Evolutionary conservation across 495 filamentous ascomycete genomes (phyloP).

Genomic region (Annulohypoxylon maeteangense): DNA sequence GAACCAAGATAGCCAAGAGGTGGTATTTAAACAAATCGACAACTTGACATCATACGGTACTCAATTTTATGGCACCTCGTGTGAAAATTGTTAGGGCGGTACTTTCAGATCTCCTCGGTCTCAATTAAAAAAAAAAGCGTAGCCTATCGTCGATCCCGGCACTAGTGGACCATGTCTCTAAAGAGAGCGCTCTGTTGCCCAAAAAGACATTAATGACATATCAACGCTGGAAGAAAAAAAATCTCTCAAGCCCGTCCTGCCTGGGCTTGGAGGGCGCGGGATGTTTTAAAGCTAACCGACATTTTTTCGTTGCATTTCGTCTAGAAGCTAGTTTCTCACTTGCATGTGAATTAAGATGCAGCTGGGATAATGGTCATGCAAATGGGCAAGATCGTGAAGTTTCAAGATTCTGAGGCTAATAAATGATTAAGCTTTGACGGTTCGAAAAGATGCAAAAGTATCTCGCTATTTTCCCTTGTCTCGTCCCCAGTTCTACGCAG

Average conservation of each 20-base stretch:
- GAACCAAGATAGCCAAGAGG: constrained; percentile 10
- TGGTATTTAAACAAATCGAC: background rate
- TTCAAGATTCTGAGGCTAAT: constrained; percentile 10
- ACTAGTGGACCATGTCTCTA: constrained; percentile 28
- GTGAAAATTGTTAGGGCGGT: constrained; percentile 32
- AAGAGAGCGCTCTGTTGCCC: background rate
- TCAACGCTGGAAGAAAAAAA: constrained; percentile 10
- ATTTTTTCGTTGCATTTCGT: constrained; percentile 4
- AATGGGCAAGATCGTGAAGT: background rate
- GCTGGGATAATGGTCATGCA: background rate
- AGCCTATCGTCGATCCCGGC: constrained; percentile 32
- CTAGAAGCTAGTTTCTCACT: background rate
- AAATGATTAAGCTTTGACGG: constrained; percentile 20
- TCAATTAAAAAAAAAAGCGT: constrained; percentile 23
- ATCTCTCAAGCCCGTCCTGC: constrained; percentile 11
- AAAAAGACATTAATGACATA: constrained; percentile 17
- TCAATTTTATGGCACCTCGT: background rate
- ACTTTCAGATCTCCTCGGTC: constrained; percentile 7
- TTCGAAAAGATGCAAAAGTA: constrained; percentile 7
- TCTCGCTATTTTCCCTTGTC: constrained; percentile 4
- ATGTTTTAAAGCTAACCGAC: constrained; percentile 9
- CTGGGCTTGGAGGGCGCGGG: constrained; percentile 3
- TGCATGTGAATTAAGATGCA: constrained; percentile 1
- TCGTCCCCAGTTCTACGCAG: background rate
- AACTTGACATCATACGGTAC: constrained; percentile 31